Percentiles rank a stretch among this genome's conserved stretches.
These are phyloP conservation scores for Pseudopyricularia cyperi DNA, from an alignment of 2,329 filamentous ascomycete species.

Conservation along the genomic window DNA sequence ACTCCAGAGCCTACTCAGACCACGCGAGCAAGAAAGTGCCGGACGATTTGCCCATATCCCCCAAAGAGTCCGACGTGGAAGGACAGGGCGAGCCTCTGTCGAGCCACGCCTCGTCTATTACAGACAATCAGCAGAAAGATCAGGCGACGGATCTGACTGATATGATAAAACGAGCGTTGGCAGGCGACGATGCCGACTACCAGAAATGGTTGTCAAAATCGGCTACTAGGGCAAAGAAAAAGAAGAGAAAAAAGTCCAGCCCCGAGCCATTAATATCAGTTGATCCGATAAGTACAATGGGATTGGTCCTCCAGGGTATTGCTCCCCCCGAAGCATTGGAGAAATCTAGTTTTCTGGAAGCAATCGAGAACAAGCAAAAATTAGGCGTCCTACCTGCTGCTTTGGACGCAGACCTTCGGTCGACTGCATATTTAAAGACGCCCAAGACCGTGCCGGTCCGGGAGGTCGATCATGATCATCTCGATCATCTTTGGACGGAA, in stretches of 20 bases:
- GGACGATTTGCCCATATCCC: neutral
- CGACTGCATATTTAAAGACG: neutral
- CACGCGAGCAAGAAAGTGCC: neutral
- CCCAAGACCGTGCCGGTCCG: neutral
- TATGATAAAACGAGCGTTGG: too few species aligned
- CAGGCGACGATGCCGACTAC: too few species aligned
- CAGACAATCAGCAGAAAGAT: too few species aligned
- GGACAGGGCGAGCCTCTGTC: neutral
- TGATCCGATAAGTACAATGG: neutral
- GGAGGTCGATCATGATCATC: slow-evolving; percentile 3
- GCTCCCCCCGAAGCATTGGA: neutral
- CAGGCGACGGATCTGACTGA: too few species aligned
- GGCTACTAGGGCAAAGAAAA: too few species aligned
- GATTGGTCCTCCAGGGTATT: neutral
- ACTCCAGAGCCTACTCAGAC: neutral
- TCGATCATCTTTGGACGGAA: slow-evolving; percentile 29
- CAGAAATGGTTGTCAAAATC: too few species aligned
- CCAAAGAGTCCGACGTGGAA: neutral
- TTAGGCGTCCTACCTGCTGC: neutral
- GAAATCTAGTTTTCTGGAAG: neutral
- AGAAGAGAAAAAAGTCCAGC: too few species aligned
- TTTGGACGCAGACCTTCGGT: neutral
- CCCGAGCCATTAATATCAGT: neutral
- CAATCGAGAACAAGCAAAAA: neutral
- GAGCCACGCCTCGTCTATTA: too few species aligned